Conservation (phyloP, 495 filamentous ascomycete genomes). For the Hypoxylon trugodes region DNA sequence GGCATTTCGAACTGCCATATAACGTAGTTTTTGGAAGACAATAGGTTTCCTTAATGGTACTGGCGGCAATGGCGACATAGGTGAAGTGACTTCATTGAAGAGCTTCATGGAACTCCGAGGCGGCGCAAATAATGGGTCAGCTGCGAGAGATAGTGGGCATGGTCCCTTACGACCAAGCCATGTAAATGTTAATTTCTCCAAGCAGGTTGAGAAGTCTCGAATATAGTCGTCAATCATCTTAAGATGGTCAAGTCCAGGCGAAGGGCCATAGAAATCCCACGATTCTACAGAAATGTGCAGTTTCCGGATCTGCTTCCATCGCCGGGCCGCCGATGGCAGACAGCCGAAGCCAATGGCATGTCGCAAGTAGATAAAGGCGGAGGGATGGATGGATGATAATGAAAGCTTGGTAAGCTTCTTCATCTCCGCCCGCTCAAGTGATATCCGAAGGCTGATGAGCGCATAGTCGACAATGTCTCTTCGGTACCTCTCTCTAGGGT, state of each 20-base stretch:
- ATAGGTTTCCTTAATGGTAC: constrained; percentile 57
- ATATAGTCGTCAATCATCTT: constrained; percentile 80
- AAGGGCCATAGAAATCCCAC: constrained; percentile 63
- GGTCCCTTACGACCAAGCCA: constrained; percentile 75
- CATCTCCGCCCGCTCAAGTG: constrained; percentile 72
- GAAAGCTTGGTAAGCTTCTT: constrained; percentile 67
- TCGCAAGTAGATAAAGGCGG: constrained; percentile 74
- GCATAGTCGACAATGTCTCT: constrained; percentile 83
- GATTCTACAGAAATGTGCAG: constrained; percentile 73
- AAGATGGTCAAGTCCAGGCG: constrained; percentile 70
- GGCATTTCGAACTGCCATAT: constrained; percentile 72
- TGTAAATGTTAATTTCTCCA: constrained; percentile 71
- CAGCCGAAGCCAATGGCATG: constrained; percentile 70
- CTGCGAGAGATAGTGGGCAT: constrained; percentile 71
- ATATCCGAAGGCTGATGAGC: constrained; percentile 79
- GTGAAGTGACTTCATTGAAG: constrained; percentile 62
- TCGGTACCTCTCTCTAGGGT: constrained; percentile 70
- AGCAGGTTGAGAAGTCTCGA: constrained; percentile 64
- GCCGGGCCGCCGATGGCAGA: constrained; percentile 65
- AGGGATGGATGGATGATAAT: constrained; percentile 72
- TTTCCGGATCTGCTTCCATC: constrained; percentile 77
- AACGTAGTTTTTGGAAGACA: constrained; percentile 64
- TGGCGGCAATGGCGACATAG: constrained; percentile 59
- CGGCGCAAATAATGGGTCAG: constrained; percentile 66
- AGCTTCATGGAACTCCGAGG: constrained; percentile 59